These are phyloP conservation scores for Backusella westeae DNA, from an alignment of 192 early-diverging fungal genomes.

Conservation along the genomic window DNA sequence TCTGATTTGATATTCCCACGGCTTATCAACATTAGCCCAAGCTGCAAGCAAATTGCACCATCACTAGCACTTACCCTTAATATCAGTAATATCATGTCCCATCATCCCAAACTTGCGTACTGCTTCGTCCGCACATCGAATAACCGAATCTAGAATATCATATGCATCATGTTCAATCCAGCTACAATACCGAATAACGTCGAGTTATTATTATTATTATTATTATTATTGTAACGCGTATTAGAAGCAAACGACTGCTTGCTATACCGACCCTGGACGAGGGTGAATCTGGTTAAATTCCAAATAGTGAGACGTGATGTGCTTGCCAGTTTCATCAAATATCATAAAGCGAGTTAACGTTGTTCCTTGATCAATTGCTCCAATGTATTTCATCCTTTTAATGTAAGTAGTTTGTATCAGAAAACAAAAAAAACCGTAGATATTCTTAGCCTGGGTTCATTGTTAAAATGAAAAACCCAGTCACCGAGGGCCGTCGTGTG, in stretches of 20 bases:
- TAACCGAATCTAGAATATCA: conserved; percentile 69
- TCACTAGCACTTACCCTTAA: conserved; percentile 11
- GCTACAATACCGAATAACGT: conserved; percentile 22
- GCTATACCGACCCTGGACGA: conserved; percentile 56
- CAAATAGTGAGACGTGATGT: conserved; percentile 74
- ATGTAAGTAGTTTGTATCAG: background rate
- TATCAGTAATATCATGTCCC: conserved; percentile 53
- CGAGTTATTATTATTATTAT: background rate
- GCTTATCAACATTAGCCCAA: conserved; percentile 25
- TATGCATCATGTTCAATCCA: conserved; percentile 90
- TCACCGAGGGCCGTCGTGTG: too few species aligned
- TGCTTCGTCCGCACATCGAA: conserved; percentile 63
- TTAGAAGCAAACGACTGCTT: too few species aligned
- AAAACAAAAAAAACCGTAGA: background rate
- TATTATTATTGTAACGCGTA: background rate
- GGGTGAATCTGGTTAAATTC: conserved; percentile 78
- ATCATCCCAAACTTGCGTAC: conserved; percentile 58
- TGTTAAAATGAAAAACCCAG: too few species aligned
- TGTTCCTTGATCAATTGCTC: conserved; percentile 93
- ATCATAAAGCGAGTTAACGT: conserved; percentile 88
- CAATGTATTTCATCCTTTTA: conserved; percentile 56
- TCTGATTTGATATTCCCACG: conserved; percentile 94
- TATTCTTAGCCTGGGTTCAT: too few species aligned
- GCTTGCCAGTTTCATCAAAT: conserved; percentile 71
- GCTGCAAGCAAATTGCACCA: too few species aligned